phyloP scores from a whole-genome alignment of 768 basidiomycete genomes.

The Lactifluus hygrophoroides region DNA sequence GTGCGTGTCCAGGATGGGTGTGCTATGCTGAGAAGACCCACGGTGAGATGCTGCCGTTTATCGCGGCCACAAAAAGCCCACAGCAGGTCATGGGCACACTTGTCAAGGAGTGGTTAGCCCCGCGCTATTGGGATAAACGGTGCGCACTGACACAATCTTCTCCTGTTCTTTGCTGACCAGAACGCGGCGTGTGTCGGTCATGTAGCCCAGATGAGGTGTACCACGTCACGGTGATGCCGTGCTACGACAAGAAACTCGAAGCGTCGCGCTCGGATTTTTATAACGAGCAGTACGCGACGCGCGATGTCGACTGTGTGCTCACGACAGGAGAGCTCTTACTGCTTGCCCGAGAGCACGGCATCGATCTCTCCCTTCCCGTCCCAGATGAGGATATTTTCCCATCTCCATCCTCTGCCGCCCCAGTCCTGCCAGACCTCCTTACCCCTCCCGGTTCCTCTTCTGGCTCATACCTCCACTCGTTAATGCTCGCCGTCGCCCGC shows the following conservation, averaged over 20 bases:
- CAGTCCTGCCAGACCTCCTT: constrained; percentile 60
- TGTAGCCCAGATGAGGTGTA: constrained; percentile 80
- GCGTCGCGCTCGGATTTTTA: constrained; percentile 94
- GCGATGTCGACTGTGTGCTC: constrained; percentile 95
- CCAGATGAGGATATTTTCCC: constrained; percentile 34
- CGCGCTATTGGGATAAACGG: constrained; percentile 51
- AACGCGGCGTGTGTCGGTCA: not conserved
- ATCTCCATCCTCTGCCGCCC: not conserved
- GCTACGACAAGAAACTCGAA: constrained; percentile 99
- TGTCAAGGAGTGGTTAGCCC: constrained; percentile 82
- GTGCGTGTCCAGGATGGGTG: constrained; percentile 98
- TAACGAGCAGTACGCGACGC: constrained; percentile 65
- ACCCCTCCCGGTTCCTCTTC: constrained; percentile 80
- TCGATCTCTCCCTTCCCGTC: constrained; percentile 60
- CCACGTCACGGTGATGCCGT: constrained; percentile 97
- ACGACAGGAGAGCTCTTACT: constrained; percentile 91
- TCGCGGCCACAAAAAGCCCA: constrained; percentile 82
- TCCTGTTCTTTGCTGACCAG: not conserved
- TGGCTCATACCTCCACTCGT: constrained; percentile 82
- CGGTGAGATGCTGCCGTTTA: constrained; percentile 85
- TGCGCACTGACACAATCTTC: constrained; percentile 33
- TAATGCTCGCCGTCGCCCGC: constrained; percentile 48
- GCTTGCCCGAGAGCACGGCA: constrained; percentile 73
- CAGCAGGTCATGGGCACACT: constrained; percentile 92
- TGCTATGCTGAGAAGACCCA: constrained; percentile 99